Evolutionary conservation across 2,329 filamentous ascomycete species (phyloP).

Genomic region (Phoma sp.): DNA sequence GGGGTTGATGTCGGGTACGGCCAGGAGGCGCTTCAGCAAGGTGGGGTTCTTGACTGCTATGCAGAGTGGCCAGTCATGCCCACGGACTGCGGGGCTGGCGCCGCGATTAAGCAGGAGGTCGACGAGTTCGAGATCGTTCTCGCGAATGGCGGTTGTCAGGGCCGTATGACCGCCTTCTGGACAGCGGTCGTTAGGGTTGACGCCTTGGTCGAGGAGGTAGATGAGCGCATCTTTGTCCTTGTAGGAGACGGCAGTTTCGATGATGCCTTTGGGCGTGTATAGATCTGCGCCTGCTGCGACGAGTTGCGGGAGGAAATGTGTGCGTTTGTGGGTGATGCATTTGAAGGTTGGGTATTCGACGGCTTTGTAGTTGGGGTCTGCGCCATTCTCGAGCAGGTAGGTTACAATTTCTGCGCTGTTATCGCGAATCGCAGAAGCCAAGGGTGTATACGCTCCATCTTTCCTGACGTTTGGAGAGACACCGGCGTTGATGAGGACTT

Average conservation of each 20-base stretch:
- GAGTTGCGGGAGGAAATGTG: slow-evolving; percentile 65
- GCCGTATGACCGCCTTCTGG: slow-evolving; percentile 63
- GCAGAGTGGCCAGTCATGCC: slow-evolving; percentile 73
- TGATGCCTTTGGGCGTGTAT: slow-evolving; percentile 66
- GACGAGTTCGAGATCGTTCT: slow-evolving; percentile 64
- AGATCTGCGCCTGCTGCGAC: slow-evolving; percentile 65
- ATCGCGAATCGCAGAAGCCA: slow-evolving; percentile 72
- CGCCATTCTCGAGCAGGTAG: slow-evolving; percentile 61
- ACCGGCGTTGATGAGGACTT: slow-evolving; percentile 62
- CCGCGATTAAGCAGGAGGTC: slow-evolving; percentile 64
- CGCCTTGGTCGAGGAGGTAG: slow-evolving; percentile 66
- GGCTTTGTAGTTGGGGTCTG: slow-evolving; percentile 61
- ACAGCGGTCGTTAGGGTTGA: slow-evolving; percentile 66
- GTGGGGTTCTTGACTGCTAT: slow-evolving; percentile 69
- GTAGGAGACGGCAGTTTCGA: slow-evolving; percentile 67
- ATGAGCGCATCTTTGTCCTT: slow-evolving; percentile 66
- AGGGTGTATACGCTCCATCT: slow-evolving; percentile 70
- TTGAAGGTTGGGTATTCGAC: slow-evolving; percentile 72
- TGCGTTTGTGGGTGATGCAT: slow-evolving; percentile 69
- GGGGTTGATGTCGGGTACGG: slow-evolving; percentile 59
- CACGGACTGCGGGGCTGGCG: slow-evolving; percentile 67
- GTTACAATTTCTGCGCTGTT: slow-evolving; percentile 68
- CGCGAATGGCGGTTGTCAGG: slow-evolving; percentile 69
- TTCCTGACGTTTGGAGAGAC: slow-evolving; percentile 67
- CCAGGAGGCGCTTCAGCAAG: slow-evolving; percentile 65